phyloP scores from a whole-genome alignment of 257 asterid genomes.

The Plantago major region DNA sequence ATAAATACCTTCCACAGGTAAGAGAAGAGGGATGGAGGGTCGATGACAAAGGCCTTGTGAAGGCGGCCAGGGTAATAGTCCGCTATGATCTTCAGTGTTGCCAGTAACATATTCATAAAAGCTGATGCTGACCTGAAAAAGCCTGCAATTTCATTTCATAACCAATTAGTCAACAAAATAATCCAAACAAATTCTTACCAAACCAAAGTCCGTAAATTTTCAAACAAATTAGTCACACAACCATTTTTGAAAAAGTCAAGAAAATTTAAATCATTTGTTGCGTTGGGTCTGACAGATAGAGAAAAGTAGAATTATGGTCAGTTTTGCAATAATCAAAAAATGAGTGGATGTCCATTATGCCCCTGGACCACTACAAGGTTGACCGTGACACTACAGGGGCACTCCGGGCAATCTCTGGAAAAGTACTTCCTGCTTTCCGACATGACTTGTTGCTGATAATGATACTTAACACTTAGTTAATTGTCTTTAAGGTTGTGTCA shows the following conservation, averaged over 20 bases:
- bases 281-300: constrained; percentile 39
- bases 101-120: constrained; percentile 73
- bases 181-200: constrained; percentile 10
- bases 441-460: constrained; percentile 24
- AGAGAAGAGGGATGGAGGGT: constrained; percentile 84
- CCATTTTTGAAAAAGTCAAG: constrained; percentile 21
- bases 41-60: constrained; percentile 77
- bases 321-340: constrained; percentile 34
- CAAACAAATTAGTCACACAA: too few species aligned
- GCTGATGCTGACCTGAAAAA: constrained; percentile 94
- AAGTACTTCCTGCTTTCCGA: constrained; percentile 32
- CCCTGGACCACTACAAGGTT: constrained; percentile 26
- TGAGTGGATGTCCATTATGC: constrained; percentile 29
- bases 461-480: too few species aligned
- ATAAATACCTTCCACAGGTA: constrained; percentile 90
- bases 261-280: constrained; percentile 33
- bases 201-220: background rate
- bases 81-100: constrained; percentile 66
- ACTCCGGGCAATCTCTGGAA: constrained; percentile 49
- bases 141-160: constrained; percentile 61
- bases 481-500: constrained; percentile 22
- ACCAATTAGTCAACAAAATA: constrained; percentile 32
- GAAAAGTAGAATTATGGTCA: constrained; percentile 43
- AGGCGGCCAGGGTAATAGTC: constrained; percentile 82
- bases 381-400: constrained; percentile 64